phyloP scores from a whole-genome alignment of 202 grass and related monocot genomes.

The Brachypodium distachyon region DNA sequence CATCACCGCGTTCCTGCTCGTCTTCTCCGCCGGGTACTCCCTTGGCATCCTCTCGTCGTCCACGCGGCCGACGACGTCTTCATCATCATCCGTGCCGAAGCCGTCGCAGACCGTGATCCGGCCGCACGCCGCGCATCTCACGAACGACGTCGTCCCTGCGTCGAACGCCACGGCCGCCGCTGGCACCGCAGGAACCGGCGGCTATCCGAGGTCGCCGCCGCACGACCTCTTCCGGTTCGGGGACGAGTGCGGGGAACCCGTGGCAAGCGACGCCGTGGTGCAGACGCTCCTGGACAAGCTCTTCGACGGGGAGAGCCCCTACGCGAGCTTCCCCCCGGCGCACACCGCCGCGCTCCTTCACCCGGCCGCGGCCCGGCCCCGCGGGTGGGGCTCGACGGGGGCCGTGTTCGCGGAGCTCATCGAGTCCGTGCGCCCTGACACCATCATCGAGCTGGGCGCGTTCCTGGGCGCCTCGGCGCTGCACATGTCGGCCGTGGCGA shows the following conservation, averaged over 20 bases:
- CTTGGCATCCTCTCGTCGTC: conserved; percentile 49
- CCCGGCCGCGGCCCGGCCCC: conserved; percentile 36
- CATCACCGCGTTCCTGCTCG: conserved; percentile 34
- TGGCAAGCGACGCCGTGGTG: conserved; percentile 39
- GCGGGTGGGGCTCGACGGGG: conserved; percentile 86
- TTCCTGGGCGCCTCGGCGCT: conserved; percentile 96
- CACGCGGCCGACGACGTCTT: conserved; percentile 19
- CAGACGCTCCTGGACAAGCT: conserved; percentile 45
- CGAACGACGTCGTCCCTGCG: neutral
- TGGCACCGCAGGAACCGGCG: neutral
- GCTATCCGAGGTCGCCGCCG: conserved; percentile 19
- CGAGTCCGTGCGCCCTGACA: conserved; percentile 41
- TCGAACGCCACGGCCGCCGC: neutral
- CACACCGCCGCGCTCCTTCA: conserved; percentile 50
- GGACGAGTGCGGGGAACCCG: conserved; percentile 39
- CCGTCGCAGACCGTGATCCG: conserved; percentile 27
- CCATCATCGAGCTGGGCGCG: conserved; percentile 83
- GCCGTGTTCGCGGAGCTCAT: conserved; percentile 87
- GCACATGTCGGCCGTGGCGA: conserved; percentile 70
- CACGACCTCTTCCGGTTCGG: conserved; percentile 73
- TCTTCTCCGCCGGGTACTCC: conserved; percentile 69
- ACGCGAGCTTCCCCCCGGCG: conserved; percentile 46
- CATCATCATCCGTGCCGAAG: no score
- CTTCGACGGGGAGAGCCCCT: conserved; percentile 75
- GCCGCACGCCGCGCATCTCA: conserved; percentile 20